These are phyloP conservation scores for Backusella macrospora DNA, from an alignment of 192 early-diverging fungal genomes.

Conservation along the genomic window DNA sequence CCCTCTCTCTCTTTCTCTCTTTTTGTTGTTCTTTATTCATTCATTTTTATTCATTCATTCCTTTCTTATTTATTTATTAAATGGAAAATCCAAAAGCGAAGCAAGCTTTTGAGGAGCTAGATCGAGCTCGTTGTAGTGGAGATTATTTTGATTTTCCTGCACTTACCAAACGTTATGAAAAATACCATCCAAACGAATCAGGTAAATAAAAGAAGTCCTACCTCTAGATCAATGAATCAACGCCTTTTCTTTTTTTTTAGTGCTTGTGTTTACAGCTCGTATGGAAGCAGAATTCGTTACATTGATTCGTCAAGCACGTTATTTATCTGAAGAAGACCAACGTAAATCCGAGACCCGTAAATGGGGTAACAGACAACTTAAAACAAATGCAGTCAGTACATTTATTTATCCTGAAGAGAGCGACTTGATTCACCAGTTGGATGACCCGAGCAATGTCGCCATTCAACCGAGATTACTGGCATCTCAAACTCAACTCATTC, in stretches of 20 bases:
- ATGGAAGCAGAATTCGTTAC: conserved; percentile 22
- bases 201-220: conserved; percentile 32
- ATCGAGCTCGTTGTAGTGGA: conserved; percentile 17
- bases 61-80: background rate
- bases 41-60: background rate
- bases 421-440: conserved; percentile 16
- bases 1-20: background rate
- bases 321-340: background rate
- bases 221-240: background rate
- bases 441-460: conserved; percentile 21
- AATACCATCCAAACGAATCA: conserved; percentile 54
- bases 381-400: conserved; percentile 29
- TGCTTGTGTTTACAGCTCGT: conserved; percentile 14
- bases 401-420: conserved; percentile 14
- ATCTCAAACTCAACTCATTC: conserved; percentile 7
- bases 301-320: conserved; percentile 4
- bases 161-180: conserved; percentile 53
- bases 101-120: background rate
- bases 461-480: background rate
- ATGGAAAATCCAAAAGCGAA: conserved; percentile 16
- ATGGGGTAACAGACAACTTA: background rate
- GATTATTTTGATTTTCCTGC: conserved; percentile 47
- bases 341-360: background rate
- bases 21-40: background rate
- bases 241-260: background rate